Percentiles rank a stretch among this genome's conserved stretches.
phyloP scores from a whole-genome alignment of 2,329 filamentous ascomycete species.

The Rachicladosporium sp. region DNA sequence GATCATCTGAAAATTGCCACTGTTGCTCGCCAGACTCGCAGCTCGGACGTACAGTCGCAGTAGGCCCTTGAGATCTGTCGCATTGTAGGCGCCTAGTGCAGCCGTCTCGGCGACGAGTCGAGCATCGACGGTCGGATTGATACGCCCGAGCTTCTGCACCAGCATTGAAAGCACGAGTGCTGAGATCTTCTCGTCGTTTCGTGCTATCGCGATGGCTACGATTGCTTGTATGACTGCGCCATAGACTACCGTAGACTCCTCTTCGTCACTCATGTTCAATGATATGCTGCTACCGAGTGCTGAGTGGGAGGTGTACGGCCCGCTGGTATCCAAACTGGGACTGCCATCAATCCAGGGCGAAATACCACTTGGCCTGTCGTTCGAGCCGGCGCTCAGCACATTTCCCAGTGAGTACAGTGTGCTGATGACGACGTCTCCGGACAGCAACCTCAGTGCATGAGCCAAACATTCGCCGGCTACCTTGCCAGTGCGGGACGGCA shows the following conservation, averaged over 20 bases:
- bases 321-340: conserved; percentile 10
- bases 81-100: conserved; percentile 59
- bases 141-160: conserved; percentile 83
- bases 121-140: conserved; percentile 67
- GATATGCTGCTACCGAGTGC: conserved; percentile 61
- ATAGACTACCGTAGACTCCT: conserved; percentile 66
- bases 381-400: conserved; percentile 63
- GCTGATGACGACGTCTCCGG: conserved; percentile 86
- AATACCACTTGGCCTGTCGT: conserved; percentile 38
- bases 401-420: conserved; percentile 96
- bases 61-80: conserved; percentile 71
- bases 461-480: conserved; percentile 79
- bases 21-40: conserved; percentile 58
- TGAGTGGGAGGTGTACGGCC: conserved; percentile 19
- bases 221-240: conserved; percentile 91
- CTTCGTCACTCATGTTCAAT: conserved; percentile 59
- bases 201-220: conserved; percentile 72
- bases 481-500: conserved; percentile 54
- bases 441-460: conserved; percentile 66
- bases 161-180: conserved; percentile 91
- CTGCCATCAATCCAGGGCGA: conserved; percentile 37
- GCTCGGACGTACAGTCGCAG: conserved; percentile 73
- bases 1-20: conserved; percentile 54
- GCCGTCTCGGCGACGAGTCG: conserved; percentile 77
- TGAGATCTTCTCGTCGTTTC: conserved; percentile 80